Evolutionary conservation across 2,329 filamentous ascomycete genomes (phyloP).

Genomic region (Penicillium rolfsii): DNA sequence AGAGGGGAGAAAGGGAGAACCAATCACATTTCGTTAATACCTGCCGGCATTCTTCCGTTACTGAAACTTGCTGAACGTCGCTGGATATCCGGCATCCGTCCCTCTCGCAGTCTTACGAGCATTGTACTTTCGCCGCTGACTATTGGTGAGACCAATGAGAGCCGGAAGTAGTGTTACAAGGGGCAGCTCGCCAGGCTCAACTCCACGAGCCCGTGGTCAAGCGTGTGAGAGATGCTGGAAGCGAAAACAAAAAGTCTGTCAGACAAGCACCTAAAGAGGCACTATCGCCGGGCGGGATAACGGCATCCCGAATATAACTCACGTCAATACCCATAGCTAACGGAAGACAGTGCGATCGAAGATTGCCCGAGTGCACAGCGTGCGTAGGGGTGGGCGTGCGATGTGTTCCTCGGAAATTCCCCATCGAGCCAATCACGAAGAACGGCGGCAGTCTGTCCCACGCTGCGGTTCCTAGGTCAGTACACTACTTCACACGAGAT

Average conservation of each 20-base stretch:
- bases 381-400: slow-evolving; percentile 17
- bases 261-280: background rate
- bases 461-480: slow-evolving; percentile 23
- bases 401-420: slow-evolving; percentile 23
- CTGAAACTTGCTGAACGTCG: background rate
- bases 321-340: background rate
- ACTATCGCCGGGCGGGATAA: background rate
- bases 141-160: background rate
- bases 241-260: slow-evolving; percentile 37
- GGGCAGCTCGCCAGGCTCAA: background rate
- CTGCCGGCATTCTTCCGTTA: background rate
- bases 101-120: background rate
- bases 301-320: background rate
- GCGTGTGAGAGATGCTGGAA: slow-evolving; percentile 40
- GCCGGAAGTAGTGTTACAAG: background rate
- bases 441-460: slow-evolving; percentile 23
- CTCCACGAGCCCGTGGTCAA: slow-evolving; percentile 24
- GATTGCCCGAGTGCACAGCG: slow-evolving; percentile 23
- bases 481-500: background rate
- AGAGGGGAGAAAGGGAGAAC: background rate
- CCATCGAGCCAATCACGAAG: slow-evolving; percentile 17
- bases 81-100: background rate
- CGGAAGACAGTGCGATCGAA: slow-evolving; percentile 27
- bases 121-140: background rate
- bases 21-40: background rate